Evolutionary conservation across 441 rosid genomes (phyloP), one percentile per base, ranked within the genome.

Genomic region (Sinapis alba): DNA sequence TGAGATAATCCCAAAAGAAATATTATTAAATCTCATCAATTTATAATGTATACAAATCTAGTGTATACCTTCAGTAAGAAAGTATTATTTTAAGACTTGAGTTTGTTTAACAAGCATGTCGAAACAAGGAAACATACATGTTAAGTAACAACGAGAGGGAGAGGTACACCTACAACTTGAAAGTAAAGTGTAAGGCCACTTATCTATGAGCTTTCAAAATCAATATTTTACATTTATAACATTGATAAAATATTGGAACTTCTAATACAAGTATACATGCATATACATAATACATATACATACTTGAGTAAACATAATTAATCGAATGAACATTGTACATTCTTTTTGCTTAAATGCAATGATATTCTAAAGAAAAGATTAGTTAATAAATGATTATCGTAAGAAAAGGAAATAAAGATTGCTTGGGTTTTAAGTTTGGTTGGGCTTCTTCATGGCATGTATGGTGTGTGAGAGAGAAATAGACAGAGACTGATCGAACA

Each of bases 391-490:
- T 50, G 21, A 45, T 70, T 45, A 76, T 45, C 10, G 1, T 41
- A 72, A 50, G 59, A 43, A 65, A 23, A 65, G 36, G 59, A 20
- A 53, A 3, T 0, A 58, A 23, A 72, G 83, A 76, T 84, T 87
- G 88, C 93, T 86, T 91, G 84, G 87, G 83, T 70, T 82, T 79
- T 65, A 89, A 85, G 94, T 85, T 86, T 82, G 77, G 76, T 66
- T 77, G 51, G 56, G 82, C 67, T 71, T 60, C 50, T 34, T 65
- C 24, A 66, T 50, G 51, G 69, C 65, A 58, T 38, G 74, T 78
- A 53, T 67, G 81, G 77, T 65, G 43, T 59, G 77, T 47, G 74
- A 38, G 74, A 21, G 65, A 68, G 69, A 78, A 23, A 6, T 20
- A 15, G 73, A 71, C 38, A 72, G 63, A 77, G 63, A 50, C 73